These are phyloP conservation scores for Phaeodactylum tricornutum DNA, from an alignment of 108 stramenopile species.

Conservation along the genomic window DNA sequence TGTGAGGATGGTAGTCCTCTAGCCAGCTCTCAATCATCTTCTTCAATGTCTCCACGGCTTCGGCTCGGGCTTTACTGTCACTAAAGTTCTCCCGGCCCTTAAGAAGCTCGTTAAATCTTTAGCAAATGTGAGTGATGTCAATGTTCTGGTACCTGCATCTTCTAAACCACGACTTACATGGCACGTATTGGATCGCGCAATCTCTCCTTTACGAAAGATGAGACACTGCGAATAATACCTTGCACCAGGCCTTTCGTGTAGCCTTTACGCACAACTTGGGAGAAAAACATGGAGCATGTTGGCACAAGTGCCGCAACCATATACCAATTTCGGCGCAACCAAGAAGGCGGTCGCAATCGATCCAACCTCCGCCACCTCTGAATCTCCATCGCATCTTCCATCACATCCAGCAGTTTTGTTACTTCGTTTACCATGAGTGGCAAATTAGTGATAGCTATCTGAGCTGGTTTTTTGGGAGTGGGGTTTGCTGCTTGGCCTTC, in stretches of 20 bases:
- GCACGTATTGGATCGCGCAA: too few relatives aligned
- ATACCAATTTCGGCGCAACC: conserved; percentile 66
- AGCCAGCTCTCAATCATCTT: conserved; percentile 85
- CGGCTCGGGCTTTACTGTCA: conserved; percentile 60
- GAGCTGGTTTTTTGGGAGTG: too few relatives aligned
- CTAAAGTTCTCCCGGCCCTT: conserved; percentile 58
- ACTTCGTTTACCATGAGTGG: conserved; percentile 62
- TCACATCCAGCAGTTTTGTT: conserved; percentile 43
- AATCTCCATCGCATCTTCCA: conserved; percentile 57
- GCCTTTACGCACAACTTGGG: too few relatives aligned
- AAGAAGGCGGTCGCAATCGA: conserved; percentile 45
- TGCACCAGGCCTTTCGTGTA: too few relatives aligned
- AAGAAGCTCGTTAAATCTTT: conserved; percentile 37
- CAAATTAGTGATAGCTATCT: conserved; percentile 45
- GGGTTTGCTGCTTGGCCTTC: too few relatives aligned
- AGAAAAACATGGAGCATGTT: too few relatives aligned
- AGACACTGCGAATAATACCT: too few relatives aligned
- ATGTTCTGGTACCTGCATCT: too few relatives aligned
- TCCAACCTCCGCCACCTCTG: conserved; percentile 59
- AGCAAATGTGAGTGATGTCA: conserved; percentile 2
- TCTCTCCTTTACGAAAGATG: too few relatives aligned
- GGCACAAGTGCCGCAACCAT: conserved; percentile 46
- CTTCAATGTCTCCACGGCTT: conserved; percentile 57
- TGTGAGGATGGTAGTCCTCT: conserved; percentile 75
- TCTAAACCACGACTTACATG: too few relatives aligned